Evolutionary conservation across 106 monocot species (phyloP).

Genomic region (Xerophyta viscosa): DNA sequence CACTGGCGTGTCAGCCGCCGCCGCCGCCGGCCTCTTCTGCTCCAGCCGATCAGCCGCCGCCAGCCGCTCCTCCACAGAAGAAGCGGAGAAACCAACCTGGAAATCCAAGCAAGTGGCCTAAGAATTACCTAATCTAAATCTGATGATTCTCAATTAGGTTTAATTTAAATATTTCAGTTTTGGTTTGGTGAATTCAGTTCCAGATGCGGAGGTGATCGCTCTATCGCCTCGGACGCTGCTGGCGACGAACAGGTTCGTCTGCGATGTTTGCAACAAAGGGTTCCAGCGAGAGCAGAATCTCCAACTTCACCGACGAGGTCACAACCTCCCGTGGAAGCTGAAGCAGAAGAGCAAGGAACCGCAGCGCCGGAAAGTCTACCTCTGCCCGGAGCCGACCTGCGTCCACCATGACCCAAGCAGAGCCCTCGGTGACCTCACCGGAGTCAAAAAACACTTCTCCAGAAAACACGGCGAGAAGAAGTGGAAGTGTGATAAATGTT

Average conservation of each 20-base stretch:
- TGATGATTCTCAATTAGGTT: neutral
- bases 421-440: constrained; percentile 43
- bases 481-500: too few relatives aligned
- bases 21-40: constrained; percentile 18
- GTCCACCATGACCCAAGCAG: constrained; percentile 41
- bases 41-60: neutral
- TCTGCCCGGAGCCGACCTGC: constrained; percentile 39
- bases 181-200: too few relatives aligned
- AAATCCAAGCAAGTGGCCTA: constrained; percentile 67
- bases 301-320: too few relatives aligned
- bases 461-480: too few relatives aligned
- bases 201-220: constrained; percentile 13
- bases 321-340: constrained; percentile 17
- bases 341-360: constrained; percentile 10
- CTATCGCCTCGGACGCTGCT: constrained; percentile 10
- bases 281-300: too few relatives aligned
- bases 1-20: constrained; percentile 4
- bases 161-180: too few relatives aligned
- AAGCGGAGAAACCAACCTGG: constrained; percentile 60
- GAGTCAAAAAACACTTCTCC: too few relatives aligned
- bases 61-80: constrained; percentile 16
- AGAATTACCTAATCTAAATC: too few relatives aligned
- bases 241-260: constrained; percentile 16
- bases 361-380: constrained; percentile 19
- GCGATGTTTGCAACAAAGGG: constrained; percentile 15